These are phyloP conservation scores for Caloboletus inedulis DNA, from an alignment of 1,284 basidiomycete species.

Conservation along the genomic window DNA sequence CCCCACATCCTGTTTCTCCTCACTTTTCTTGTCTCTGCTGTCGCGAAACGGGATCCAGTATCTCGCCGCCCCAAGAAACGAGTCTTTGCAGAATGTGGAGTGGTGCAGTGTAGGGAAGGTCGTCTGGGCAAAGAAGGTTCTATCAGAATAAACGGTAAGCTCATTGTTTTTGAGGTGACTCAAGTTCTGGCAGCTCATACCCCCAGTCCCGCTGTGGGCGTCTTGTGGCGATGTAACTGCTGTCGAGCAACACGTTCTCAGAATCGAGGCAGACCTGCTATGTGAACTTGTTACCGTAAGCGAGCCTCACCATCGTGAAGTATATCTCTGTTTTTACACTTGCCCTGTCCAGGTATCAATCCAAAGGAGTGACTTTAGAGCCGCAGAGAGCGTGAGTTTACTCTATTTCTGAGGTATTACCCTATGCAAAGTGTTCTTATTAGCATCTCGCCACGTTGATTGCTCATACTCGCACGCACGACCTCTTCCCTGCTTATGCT, in stretches of 20 bases:
- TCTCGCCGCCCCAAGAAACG: conserved; percentile 69
- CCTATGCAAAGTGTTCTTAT: neutral
- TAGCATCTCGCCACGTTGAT: conserved; percentile 55
- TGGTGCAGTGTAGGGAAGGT: conserved; percentile 37
- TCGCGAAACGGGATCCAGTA: conserved; percentile 66
- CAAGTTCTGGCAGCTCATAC: neutral
- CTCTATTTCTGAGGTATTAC: neutral
- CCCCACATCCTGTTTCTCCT: conserved; percentile 61
- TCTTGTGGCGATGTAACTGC: conserved; percentile 48
- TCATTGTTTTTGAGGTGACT: neutral
- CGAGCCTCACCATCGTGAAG: conserved; percentile 2
- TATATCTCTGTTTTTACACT: neutral
- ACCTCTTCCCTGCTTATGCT: conserved; percentile 54
- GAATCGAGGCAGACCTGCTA: conserved; percentile 65
- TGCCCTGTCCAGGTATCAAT: conserved; percentile 49
- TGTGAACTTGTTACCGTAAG: conserved; percentile 63
- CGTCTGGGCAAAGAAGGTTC: conserved; percentile 15
- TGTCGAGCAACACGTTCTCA: conserved; percentile 49
- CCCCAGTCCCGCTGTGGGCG: conserved; percentile 43
- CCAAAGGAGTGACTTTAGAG: conserved; percentile 62
- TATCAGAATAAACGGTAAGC: conserved; percentile 26
- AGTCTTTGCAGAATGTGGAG: conserved; percentile 62
- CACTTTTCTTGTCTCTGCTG: conserved; percentile 60
- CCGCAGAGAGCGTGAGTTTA: conserved; percentile 46
- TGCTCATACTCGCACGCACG: conserved; percentile 56